phyloP scores from a whole-genome alignment of 2,329 filamentous ascomycete genomes.

The Ceratocystiopsis sp. region DNA sequence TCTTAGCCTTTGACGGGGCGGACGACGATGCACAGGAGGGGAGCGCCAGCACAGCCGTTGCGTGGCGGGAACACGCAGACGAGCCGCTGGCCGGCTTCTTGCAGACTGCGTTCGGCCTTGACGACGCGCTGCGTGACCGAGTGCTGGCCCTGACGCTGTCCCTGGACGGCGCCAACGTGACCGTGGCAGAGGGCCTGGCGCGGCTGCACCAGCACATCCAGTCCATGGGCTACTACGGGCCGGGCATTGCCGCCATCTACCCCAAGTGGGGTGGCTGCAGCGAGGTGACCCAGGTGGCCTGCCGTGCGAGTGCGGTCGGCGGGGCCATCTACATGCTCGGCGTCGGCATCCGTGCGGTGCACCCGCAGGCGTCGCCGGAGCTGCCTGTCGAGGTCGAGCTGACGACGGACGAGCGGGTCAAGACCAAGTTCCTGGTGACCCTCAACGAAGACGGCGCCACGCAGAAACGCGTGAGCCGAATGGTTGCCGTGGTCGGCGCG shows the following conservation, averaged over 20 bases:
- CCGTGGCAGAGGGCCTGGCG: constrained; percentile 49
- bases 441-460: constrained; percentile 15
- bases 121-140: constrained; percentile 46
- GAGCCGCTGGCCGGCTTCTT: constrained; percentile 41
- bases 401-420: constrained; percentile 39
- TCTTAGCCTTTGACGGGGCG: constrained; percentile 43
- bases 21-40: constrained; percentile 15
- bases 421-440: constrained; percentile 35
- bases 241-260: constrained; percentile 76
- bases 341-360: constrained; percentile 33
- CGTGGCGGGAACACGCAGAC: constrained; percentile 42
- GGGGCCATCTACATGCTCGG: constrained; percentile 81
- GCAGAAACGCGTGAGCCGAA: constrained; percentile 31
- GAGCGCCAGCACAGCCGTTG: background rate
- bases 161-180: constrained; percentile 38
- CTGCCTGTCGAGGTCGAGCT: constrained; percentile 29
- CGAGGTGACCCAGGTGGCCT: constrained; percentile 81
- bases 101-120: constrained; percentile 45
- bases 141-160: constrained; percentile 56
- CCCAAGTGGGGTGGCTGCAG: constrained; percentile 86
- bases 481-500: constrained; percentile 54
- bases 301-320: constrained; percentile 78
- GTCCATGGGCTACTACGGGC: constrained; percentile 76
- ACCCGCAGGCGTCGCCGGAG: constrained; percentile 5
- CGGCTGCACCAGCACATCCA: constrained; percentile 63